Evolutionary conservation across 108 stramenopile species (phyloP), one percentile per base, ranked within the genome.

Genomic region (Cyclotella sp.): DNA sequence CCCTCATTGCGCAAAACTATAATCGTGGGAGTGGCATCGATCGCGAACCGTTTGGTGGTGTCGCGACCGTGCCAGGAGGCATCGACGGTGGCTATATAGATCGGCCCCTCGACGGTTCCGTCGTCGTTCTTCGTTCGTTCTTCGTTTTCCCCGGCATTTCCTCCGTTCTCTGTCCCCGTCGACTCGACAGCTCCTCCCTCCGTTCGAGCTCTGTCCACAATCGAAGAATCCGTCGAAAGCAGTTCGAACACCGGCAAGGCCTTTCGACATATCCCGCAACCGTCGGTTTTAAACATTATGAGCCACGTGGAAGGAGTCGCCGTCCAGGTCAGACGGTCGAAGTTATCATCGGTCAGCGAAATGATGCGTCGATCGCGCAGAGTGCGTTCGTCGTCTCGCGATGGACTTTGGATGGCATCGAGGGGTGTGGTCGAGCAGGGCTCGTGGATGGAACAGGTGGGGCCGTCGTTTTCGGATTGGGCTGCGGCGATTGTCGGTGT

Each of bases 221-320:
- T 68, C 0, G 52, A 43, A 11, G 61, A 53, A 61, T 82, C 81
- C 7, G 64, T 46, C 0, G 63, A n/a, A 30, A 82, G 53, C 15
- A 30, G 24, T 19, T 82, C 81, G 14, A 82, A 58, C 2, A 47
- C 53, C 10, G 81, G 81, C 27, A 53, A 34, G 39, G 74, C 54
- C 62, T 82, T 82, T 54, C 66, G 70, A 63, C 81, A 82, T 26
- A 82, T 75, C 10, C 68, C 81, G 53, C 81, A 82, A 1, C 74
- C 44, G 49, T 75, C 63, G 0, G 81, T 76, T 60, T 82, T 75
- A 68, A 82, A 82, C 81, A 82, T 82, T 40, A 82, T 76, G 27
- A 82, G 63, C 81, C 81, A 82, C n/a, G 81, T 82, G 16, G 70
- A 44, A 43, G 81, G 81, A 11, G 41, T 10, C 15, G 81, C 65